A percentile compares a stretch with the other conserved stretches of the same genome.
Evolutionary conservation across 177 flowering plant genomes (phyloP).

Genomic region (Tripterygium wilfordii): DNA sequence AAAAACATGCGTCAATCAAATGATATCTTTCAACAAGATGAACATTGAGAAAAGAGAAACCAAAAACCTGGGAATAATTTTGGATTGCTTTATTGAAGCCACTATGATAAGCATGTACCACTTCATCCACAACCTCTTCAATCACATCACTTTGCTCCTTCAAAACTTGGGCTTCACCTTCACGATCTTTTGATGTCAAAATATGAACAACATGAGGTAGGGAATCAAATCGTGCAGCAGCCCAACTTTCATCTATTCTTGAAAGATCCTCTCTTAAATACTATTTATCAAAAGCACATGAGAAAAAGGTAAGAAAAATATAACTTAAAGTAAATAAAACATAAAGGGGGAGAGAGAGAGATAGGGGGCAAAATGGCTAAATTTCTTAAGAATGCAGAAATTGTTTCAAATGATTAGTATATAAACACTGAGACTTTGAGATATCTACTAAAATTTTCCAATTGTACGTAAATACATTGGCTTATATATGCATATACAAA

Average conservation of each 20-base stretch:
- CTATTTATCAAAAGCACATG: slow-evolving; percentile 25
- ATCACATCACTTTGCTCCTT: slow-evolving; percentile 89
- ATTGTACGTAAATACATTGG: no score
- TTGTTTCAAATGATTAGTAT: no score
- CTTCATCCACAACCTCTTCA: slow-evolving; percentile 98
- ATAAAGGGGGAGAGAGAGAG: not conserved
- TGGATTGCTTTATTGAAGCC: slow-evolving; percentile 99
- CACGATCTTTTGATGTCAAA: slow-evolving; percentile 92
- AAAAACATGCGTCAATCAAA: no score
- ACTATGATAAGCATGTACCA: slow-evolving; percentile 89
- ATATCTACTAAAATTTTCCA: no score
- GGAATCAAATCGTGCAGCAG: slow-evolving; percentile 92
- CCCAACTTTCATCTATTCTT: slow-evolving; percentile 90
- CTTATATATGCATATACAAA: no score
- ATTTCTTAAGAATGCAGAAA: no score
- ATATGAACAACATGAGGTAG: slow-evolving; percentile 97
- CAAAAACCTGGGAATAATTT: slow-evolving; percentile 91
- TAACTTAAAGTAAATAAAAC: not conserved
- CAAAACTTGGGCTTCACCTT: slow-evolving; percentile 59
- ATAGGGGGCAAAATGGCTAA: no score
- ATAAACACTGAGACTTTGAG: no score
- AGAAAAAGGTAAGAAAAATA: not conserved
- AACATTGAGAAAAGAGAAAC: not conserved
- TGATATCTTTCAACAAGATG: no score
- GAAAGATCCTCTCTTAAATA: slow-evolving; percentile 70